Percentiles rank a stretch among this genome's conserved stretches.
Evolutionary conservation across 2,329 filamentous ascomycete genomes (phyloP).

Genomic region (Exophiala calicioides): DNA sequence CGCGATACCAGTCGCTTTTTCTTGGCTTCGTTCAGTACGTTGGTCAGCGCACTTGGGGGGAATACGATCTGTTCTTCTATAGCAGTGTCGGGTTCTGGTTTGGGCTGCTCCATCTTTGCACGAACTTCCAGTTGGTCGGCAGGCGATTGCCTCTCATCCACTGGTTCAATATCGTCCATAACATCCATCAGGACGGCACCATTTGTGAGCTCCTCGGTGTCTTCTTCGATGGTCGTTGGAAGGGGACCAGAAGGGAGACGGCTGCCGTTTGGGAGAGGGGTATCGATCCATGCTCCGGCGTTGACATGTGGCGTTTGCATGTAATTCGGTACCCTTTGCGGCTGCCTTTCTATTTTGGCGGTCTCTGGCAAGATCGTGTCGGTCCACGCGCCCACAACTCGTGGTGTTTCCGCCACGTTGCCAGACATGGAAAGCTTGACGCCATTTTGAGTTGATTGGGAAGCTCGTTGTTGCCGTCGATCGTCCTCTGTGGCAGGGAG

Average conservation of each 20-base stretch:
- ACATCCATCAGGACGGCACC: conserved; percentile 5
- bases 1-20: conserved; percentile 26
- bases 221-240: conserved; percentile 28
- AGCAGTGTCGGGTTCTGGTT: conserved; percentile 27
- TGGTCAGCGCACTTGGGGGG: conserved; percentile 45
- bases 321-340: conserved; percentile 16
- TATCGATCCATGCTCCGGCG: conserved; percentile 32
- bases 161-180: too few species aligned
- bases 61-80: conserved; percentile 40
- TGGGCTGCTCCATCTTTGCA: too few species aligned
- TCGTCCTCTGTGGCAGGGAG: conserved; percentile 5
- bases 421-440: neutral
- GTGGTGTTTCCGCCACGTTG: conserved; percentile 38
- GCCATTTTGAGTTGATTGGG: neutral
- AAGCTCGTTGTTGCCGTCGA: neutral
- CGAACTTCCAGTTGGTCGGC: too few species aligned
- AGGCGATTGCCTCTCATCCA: neutral
- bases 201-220: conserved; percentile 29
- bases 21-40: conserved; percentile 44
- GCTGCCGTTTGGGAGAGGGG: conserved; percentile 22
- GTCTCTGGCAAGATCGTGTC: conserved; percentile 48
- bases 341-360: conserved; percentile 25
- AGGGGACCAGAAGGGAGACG: conserved; percentile 11
- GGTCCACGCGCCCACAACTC: conserved; percentile 49
- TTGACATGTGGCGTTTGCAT: conserved; percentile 32